Base-by-base conservation (phyloP, 805 yeast species). In the Lachancea waltii region DNA sequence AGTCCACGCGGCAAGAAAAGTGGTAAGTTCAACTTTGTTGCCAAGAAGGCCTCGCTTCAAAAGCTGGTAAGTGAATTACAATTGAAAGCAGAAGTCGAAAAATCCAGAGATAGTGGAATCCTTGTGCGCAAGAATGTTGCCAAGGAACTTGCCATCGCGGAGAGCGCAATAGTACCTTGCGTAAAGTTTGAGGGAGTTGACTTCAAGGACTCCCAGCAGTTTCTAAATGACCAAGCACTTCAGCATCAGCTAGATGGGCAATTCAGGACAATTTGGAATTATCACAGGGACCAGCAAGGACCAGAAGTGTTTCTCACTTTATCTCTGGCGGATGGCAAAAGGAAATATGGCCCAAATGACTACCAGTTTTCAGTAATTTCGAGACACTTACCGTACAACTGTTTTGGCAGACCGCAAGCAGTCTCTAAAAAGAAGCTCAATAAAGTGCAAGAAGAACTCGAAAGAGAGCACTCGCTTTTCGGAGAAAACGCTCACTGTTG, bases 241-340 rank as follows among this genome's bases (percentile, higher is more conserved):
- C 35, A 24, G 10, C 18, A 28, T n/a, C 31, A 30, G 18, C 35
- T 24, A 14, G 18, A 19, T 17, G 32, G 41, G 17, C 33, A 31
- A 11, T 48, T 43, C 16, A 40, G 51, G 27, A 45, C 51, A 8
- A 31, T 48, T 13, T 48, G 51, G 51, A 41, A 34, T 26, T 39
- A 43, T 23, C 30, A 33, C 19, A 41, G 49, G 19, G 21, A 33
- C n/a, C 49, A 48, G 25, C 19, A 35, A 14, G 48, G 45, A 9
- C 33, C 44, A 21, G 32, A 23, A 17, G 42, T 47, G 6, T 27
- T 25, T 10, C 25, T 47, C 18, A 36, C 35, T 9, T 35, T 47
- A 18, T 35, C 33, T 30, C 38, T 35, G 9, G 41, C 49, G 7
- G 43, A 47, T 23, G 49, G 44, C 26, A 26, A 27, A 11, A 13